Base-by-base conservation (phyloP, 768 basidiomycete species). In the Mycena filopes region DNA sequence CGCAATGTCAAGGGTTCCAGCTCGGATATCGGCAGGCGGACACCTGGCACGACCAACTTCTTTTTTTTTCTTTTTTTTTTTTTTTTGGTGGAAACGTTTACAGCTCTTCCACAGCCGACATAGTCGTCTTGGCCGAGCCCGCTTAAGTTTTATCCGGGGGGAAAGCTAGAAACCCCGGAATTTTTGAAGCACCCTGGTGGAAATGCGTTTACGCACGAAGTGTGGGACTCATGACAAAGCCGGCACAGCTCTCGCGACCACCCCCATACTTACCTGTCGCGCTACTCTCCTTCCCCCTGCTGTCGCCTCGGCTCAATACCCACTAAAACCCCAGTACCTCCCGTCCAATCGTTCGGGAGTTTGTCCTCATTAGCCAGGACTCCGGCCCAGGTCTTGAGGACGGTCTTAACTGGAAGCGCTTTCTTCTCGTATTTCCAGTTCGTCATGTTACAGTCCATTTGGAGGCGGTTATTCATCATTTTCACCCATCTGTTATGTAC, bases 251-350 rank as follows among this genome's bases (percentile, higher is more conserved):
- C 33, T 41, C 59, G 6, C 13, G 16, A 10, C 40, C 46, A 41
- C 21, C 60, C 26, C 51, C 60, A 23, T 54, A 61, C 60, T 61
- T 54, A 48, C 56, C 56, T 58, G 23, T 40, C 31, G n/a, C 33
- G 31, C n/a, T 28, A n/a, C n/a, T n/a, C n/a, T n/a, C n/a, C 11
- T 26, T 28, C 13, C n/a, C 31, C 46, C 29, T 33, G n/a, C 45
- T 58, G 56, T 58, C 46, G 7, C 42, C 1, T 41, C 40, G 53
- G 46, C 31, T 48, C 5, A 13, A 62, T 71, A 73, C 70, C 70
- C 71, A 72, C 73, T 72, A 70, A 71, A 70, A 70, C 71, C 70
- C 58, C 62, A 48, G 33, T 10, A 15, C 12, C 33, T 8, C 36
- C 36, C 2, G 59, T 66, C 72, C 72, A 72, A 33, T 72, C 56